phyloP scores from a whole-genome alignment of 2,329 filamentous ascomycete species.

The Dactylella cylindrospora region DNA sequence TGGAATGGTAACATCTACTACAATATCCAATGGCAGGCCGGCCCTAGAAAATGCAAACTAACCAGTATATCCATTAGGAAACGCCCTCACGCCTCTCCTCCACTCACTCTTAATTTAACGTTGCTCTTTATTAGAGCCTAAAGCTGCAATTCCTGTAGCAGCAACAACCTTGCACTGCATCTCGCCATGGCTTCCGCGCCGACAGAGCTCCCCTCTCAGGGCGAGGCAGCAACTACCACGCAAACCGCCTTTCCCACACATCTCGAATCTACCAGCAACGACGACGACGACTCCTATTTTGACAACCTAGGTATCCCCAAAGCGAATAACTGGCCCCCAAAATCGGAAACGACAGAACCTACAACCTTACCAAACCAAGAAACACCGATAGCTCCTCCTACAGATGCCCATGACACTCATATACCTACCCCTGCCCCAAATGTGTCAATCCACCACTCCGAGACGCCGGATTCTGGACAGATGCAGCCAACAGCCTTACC shows the following conservation, averaged over 20 bases:
- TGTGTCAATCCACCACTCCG: background rate
- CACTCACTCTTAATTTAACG: no score
- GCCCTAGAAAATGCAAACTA: no score
- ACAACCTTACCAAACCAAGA: background rate
- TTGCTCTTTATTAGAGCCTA: no score
- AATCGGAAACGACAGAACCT: background rate
- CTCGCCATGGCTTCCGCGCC: slow-evolving; percentile 23
- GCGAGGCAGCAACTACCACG: no score
- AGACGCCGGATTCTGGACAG: background rate
- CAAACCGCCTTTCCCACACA: no score
- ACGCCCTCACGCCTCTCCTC: no score
- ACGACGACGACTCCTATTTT: slow-evolving; percentile 16
- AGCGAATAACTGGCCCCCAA: slow-evolving; percentile 4
- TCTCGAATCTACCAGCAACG: slow-evolving; percentile 4
- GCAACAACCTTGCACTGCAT: no score
- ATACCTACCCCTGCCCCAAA: background rate
- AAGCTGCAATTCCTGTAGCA: no score
- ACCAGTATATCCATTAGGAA: no score
- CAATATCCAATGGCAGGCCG: no score
- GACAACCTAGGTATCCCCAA: slow-evolving; percentile 21
- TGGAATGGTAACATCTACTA: no score
- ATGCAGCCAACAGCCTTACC: background rate
- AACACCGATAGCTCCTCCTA: background rate
- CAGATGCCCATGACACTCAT: background rate
- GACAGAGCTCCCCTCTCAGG: no score